Conservation (phyloP, 2,329 filamentous ascomycete genomes). For the Pseudogymnoascus sp. region DNA sequence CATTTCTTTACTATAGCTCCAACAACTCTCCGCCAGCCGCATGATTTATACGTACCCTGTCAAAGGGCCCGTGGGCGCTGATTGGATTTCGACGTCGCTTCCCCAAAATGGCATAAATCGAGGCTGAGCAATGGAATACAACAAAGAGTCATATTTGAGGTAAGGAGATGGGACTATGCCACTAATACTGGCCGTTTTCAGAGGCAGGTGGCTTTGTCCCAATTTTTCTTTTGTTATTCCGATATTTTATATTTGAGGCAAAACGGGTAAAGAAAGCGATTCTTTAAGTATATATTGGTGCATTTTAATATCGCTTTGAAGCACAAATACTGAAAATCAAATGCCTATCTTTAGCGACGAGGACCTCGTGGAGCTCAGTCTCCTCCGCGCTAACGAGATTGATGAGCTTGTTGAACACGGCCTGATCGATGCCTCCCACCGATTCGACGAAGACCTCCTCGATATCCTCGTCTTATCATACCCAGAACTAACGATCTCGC, state of each 20-base stretch:
- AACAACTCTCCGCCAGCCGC: not conserved
- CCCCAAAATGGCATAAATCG: not conserved
- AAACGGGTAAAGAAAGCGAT: not conserved
- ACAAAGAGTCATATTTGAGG: not conserved
- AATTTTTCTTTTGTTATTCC: not conserved
- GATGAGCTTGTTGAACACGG: conserved; percentile 17
- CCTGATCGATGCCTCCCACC: conserved; percentile 12
- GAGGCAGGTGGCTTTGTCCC: not conserved
- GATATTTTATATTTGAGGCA: not conserved
- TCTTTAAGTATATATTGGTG: not conserved
- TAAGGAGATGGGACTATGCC: not conserved
- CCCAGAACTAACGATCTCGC: conserved; percentile 19
- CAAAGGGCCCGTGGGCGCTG: not conserved
- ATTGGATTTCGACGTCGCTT: not conserved
- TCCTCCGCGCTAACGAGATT: conserved; percentile 20
- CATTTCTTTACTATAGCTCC: not conserved
- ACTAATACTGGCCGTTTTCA: not conserved
- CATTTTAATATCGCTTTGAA: not conserved
- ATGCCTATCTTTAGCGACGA: conserved; percentile 18
- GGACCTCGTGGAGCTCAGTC: conserved; percentile 19
- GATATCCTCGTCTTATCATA: conserved; percentile 18
- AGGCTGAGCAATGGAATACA: not conserved
- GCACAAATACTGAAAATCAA: not conserved
- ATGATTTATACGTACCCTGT: not conserved
- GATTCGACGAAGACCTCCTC: conserved; percentile 16